Evolutionary conservation across 352 stramenopile species (phyloP).

Genomic region (Globisporangium paddicum): DNA sequence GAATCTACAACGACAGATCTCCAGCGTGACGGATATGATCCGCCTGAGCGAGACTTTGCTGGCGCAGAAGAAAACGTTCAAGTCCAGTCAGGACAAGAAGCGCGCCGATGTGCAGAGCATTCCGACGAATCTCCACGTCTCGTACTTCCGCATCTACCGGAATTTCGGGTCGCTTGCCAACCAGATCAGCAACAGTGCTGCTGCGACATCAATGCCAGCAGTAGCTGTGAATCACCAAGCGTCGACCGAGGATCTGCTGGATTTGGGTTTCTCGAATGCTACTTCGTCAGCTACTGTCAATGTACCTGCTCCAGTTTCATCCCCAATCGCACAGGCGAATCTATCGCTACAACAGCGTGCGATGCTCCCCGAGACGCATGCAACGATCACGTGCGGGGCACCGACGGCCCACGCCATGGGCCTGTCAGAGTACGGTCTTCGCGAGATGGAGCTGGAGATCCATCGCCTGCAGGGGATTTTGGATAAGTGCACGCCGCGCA

Average conservation of each 20-base stretch:
- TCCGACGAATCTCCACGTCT: conserved; percentile 80
- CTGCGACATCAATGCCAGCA: conserved; percentile 8
- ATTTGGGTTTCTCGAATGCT: conserved; percentile 22
- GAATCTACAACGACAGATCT: conserved; percentile 58
- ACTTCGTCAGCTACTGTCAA: neutral
- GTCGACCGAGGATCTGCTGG: conserved; percentile 58
- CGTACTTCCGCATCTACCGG: conserved; percentile 76
- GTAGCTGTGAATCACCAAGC: conserved; percentile 20
- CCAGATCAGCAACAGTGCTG: conserved; percentile 8
- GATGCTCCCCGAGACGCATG: conserved; percentile 52
- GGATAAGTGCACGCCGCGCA: conserved; percentile 50
- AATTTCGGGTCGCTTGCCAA: conserved; percentile 32
- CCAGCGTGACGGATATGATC: conserved; percentile 63
- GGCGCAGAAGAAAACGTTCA: conserved; percentile 76
- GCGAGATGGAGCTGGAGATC: conserved; percentile 83
- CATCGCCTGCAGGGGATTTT: conserved; percentile 55
- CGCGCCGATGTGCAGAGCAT: conserved; percentile 76
- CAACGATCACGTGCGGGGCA: conserved; percentile 74
- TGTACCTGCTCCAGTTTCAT: neutral
- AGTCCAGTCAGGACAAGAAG: conserved; percentile 81
- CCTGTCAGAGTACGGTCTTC: conserved; percentile 62
- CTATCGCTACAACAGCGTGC: conserved; percentile 33
- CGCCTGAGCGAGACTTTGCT: conserved; percentile 57
- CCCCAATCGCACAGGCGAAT: conserved; percentile 5
- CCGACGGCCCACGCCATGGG: conserved; percentile 81